phyloP scores from a whole-genome alignment of 495 filamentous ascomycete genomes.

The Penicillium malachiteum region DNA sequence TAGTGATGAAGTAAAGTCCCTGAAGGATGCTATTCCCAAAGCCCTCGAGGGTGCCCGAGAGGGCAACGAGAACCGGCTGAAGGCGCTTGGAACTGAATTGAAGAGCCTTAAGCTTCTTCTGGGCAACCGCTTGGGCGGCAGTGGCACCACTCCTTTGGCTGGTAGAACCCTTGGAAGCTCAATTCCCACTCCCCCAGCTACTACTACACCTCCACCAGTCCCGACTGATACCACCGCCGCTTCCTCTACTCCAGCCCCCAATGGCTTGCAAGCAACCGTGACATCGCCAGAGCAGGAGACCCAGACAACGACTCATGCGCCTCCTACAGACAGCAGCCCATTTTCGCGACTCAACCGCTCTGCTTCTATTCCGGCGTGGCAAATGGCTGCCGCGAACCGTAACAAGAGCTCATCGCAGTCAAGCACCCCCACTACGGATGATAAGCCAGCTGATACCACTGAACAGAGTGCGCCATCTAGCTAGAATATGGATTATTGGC shows the following conservation, averaged over 20 bases:
- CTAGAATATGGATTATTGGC: conserved; percentile 10
- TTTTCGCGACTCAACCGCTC: conserved; percentile 46
- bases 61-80: conserved; percentile 72
- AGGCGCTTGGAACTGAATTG: conserved; percentile 83
- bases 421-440: conserved; percentile 18
- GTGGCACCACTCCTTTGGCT: conserved; percentile 36
- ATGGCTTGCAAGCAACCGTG: conserved; percentile 31
- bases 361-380: conserved; percentile 88
- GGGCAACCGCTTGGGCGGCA: conserved; percentile 69
- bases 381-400: conserved; percentile 72
- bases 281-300: conserved; percentile 32
- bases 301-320: conserved; percentile 35
- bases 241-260: conserved; percentile 17
- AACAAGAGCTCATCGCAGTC: conserved; percentile 43
- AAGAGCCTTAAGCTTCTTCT: conserved; percentile 89
- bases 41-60: conserved; percentile 86
- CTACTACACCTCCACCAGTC: conserved; percentile 7
- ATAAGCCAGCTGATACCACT: conserved; percentile 19
- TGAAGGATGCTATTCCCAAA: conserved; percentile 82
- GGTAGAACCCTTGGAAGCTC: conserved; percentile 30
- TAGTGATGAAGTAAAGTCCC: conserved; percentile 77
- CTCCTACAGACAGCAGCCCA: conserved; percentile 25
- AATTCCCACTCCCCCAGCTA: conserved; percentile 23
- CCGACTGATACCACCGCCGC: conserved; percentile 16
- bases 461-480: conserved; percentile 36